A percentile compares a stretch with the other conserved stretches of the same genome.
Evolutionary conservation across 495 filamentous ascomycete species (phyloP).

Genomic region (Xylaria palmicola): DNA sequence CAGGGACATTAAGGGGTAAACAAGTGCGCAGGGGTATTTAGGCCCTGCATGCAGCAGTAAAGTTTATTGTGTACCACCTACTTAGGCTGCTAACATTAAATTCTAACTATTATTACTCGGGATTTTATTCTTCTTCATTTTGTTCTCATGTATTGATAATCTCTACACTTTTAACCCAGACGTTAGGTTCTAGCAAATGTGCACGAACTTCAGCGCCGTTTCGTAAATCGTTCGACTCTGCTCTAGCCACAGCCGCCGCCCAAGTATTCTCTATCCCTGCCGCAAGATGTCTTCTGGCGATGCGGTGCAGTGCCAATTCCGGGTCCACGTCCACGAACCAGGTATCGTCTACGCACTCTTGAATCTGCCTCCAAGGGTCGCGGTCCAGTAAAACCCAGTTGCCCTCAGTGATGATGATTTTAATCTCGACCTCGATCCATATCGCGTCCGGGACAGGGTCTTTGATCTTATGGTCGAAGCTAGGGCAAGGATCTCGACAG

Average conservation of each 20-base stretch:
- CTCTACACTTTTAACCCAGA: conserved; percentile 4
- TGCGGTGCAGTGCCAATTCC: conserved; percentile 32
- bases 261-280: conserved; percentile 43
- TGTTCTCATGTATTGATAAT: no score
- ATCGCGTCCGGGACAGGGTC: conserved; percentile 41
- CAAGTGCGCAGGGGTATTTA: no score
- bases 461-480: conserved; percentile 42
- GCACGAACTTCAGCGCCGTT: conserved; percentile 26
- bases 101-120: no score
- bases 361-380: conserved; percentile 23
- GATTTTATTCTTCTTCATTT: no score
- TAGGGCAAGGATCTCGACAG: conserved; percentile 29
- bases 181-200: background rate
- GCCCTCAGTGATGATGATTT: conserved; percentile 42
- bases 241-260: conserved; percentile 39
- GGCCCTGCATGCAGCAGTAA: no score
- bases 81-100: no score
- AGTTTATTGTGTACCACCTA: no score
- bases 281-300: conserved; percentile 38
- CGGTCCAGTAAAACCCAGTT: conserved; percentile 30
- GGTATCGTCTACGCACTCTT: conserved; percentile 17
- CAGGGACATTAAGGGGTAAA: no score
- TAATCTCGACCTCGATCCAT: conserved; percentile 29
- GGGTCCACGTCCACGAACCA: conserved; percentile 42
- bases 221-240: conserved; percentile 44